Percentiles rank a stretch among this genome's conserved stretches.
Evolutionary conservation across 2,329 filamentous ascomycete genomes (phyloP).

Genomic region (Diaporthe eres): DNA sequence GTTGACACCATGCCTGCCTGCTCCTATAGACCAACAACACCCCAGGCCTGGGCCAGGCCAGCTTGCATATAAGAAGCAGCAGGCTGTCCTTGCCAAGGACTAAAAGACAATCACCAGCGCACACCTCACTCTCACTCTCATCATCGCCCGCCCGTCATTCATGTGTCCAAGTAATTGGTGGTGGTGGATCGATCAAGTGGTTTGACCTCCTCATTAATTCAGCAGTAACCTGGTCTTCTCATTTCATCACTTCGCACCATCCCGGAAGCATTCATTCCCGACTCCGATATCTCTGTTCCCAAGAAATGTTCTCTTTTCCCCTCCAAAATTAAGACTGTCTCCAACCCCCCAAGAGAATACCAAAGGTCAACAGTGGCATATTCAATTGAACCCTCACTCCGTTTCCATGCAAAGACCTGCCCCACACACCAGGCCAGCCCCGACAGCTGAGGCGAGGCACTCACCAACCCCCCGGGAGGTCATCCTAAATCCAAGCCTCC

Average conservation of each 20-base stretch:
- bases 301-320: not conserved
- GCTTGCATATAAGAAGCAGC: no score
- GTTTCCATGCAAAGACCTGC: slow-evolving; percentile 24
- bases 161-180: not conserved
- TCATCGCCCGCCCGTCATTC: not conserved
- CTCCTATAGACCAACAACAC: not conserved
- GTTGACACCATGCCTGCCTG: not conserved
- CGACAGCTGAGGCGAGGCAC: slow-evolving; percentile 4
- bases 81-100: no score
- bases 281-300: slow-evolving; percentile 18
- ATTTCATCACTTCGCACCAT: not conserved
- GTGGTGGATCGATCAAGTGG: not conserved
- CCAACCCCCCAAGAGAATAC: not conserved
- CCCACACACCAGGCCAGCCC: not conserved
- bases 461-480: not conserved
- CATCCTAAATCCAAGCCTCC: not conserved
- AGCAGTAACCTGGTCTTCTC: slow-evolving; percentile 11
- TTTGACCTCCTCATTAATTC: slow-evolving; percentile 18
- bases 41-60: not conserved
- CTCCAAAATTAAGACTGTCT: slow-evolving; percentile 8
- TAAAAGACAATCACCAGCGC: no score
- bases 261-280: not conserved
- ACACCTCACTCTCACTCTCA: not conserved
- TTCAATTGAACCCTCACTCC: slow-evolving; percentile 26
- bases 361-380: slow-evolving; percentile 27